These are phyloP conservation scores for Conticribra weissflogii DNA, from an alignment of 108 stramenopile species.

Conservation along the genomic window DNA sequence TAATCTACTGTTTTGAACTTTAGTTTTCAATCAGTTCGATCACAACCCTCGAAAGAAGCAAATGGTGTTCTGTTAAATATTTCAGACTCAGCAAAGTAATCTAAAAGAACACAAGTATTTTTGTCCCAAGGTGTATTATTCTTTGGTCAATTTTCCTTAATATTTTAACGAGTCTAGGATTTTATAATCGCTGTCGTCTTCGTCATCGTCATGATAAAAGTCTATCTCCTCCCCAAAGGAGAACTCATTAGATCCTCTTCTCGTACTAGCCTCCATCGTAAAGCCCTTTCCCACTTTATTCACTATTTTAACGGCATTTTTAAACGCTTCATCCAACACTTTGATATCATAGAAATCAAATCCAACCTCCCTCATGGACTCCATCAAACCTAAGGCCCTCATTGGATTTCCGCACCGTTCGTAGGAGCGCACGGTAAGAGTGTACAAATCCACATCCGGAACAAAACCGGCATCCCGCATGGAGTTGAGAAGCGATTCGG, in stretches of 20 bases:
- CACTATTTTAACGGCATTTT: conserved; percentile 69
- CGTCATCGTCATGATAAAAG: conserved; percentile 15
- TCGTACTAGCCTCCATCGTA: neutral
- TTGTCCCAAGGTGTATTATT: no score
- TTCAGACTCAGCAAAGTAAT: no score
- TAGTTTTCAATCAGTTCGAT: no score
- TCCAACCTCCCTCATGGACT: conserved; percentile 78
- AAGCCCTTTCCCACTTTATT: conserved; percentile 65
- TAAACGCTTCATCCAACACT: conserved; percentile 77
- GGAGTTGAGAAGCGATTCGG: conserved; percentile 66
- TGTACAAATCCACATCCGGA: conserved; percentile 83
- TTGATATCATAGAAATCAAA: conserved; percentile 79
- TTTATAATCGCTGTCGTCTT: conserved; percentile 13
- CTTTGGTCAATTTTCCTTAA: no score
- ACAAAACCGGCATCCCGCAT: conserved; percentile 77
- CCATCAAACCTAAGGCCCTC: conserved; percentile 78
- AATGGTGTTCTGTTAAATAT: no score
- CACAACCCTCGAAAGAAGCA: no score
- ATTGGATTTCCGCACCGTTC: conserved; percentile 77
- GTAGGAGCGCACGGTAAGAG: conserved; percentile 73
- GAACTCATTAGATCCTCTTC: conserved; percentile 7
- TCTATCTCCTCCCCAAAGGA: conserved; percentile 21
- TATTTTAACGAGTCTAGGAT: neutral
- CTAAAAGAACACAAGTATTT: no score
- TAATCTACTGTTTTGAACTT: no score